These are phyloP conservation scores for Macrolepiota albuminosa DNA, from an alignment of 768 basidiomycete genomes.

Conservation along the genomic window DNA sequence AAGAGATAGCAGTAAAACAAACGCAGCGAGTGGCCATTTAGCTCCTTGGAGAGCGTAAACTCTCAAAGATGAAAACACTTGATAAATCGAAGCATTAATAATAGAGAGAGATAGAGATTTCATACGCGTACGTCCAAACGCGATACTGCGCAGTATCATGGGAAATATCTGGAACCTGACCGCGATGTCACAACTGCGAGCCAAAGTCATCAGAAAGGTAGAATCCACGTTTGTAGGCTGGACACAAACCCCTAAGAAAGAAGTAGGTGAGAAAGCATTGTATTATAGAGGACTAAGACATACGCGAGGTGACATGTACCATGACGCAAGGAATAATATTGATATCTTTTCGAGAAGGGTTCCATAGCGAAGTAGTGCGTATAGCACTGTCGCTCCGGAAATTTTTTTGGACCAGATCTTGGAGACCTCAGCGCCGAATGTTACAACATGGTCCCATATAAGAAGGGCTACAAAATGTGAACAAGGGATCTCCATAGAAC, in stretches of 20 bases:
- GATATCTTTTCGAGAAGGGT: constrained; percentile 25
- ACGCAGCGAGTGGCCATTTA: constrained; percentile 20
- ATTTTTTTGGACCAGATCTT: constrained; percentile 25
- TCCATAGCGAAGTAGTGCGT: constrained; percentile 24
- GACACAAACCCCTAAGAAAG: constrained; percentile 3
- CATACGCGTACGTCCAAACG: constrained; percentile 15
- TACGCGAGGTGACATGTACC: constrained; percentile 26
- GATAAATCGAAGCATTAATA: neutral
- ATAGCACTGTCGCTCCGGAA: constrained; percentile 23
- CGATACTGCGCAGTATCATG: constrained; percentile 23
- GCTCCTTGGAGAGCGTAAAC: constrained; percentile 23
- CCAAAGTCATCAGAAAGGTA: neutral
- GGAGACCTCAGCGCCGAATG: constrained; percentile 21
- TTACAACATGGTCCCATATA: constrained; percentile 26
- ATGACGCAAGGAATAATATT: constrained; percentile 26
- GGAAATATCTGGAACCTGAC: constrained; percentile 28
- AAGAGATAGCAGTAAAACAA: constrained; percentile 22
- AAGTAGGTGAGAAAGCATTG: neutral
- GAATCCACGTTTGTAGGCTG: neutral
- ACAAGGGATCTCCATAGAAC: neutral
- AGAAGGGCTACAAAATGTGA: constrained; percentile 20
- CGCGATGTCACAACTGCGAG: constrained; percentile 23
- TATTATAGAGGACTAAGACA: constrained; percentile 2
- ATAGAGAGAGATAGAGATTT: neutral
- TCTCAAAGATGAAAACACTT: constrained; percentile 26